Evolutionary conservation across 345 rosid species (phyloP), one percentile per base, ranked within the genome.

Genomic region (Citrus maxima): DNA sequence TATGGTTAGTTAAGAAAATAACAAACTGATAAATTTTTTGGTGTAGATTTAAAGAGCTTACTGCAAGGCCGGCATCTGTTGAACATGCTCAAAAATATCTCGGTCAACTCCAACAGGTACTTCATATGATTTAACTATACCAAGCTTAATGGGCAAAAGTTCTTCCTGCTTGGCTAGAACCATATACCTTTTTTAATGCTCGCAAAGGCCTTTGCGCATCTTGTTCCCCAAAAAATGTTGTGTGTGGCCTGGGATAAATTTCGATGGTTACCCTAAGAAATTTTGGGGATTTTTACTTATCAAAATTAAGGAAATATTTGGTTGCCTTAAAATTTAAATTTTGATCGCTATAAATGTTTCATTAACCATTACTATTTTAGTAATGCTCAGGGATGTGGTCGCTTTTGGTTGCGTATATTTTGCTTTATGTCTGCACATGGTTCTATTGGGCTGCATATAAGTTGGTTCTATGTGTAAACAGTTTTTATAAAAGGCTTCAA

Each of bases 31-130:
- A 69, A 58, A 61, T 54, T 66, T 78, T 59, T 49, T 77, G 63
- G n/a, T 82, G 58, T 78, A 97, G 98, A 81, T 85, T 85, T 56
- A 89, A 88, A 70, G 99, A 94, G 89, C 93, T 94, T 65, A 88
- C 88, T 49, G 99, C 92, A 42, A 84, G 95, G 61, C 99, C 99
- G 14, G 87, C 80, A 42, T 93, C 99, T 62, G 84, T 72, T 69
- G 86, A 92, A 78, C 70, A 84, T 69, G 94, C 97, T 78, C 86
- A 76, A 74, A 88, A 67, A 65, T 94, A 90, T 88, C 86, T 88
- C 64, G 76, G 76, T 6, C 90, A 93, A 74, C 77, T 94, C 84
- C 82, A 88, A 81, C 95, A 93, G 98, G 99, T 95, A 87, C 74
- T 72, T 67, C 30, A 80, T 59, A 68, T 78, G 7, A 12, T 82